Conservation (phyloP, 257 asterid genomes). For the Rauvolfia tetraphylla region DNA sequence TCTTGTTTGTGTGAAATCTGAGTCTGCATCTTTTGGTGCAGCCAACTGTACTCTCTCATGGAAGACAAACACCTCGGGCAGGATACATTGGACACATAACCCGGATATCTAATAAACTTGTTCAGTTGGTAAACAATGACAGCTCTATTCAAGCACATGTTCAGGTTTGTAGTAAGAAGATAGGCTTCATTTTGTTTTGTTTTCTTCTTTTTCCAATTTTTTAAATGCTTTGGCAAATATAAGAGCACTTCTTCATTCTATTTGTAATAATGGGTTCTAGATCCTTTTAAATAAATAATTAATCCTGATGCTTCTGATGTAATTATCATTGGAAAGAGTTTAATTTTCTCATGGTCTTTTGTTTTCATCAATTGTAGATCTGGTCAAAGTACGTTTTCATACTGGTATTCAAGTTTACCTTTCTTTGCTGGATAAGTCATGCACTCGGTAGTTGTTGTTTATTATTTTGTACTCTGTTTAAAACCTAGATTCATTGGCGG, state of each 20-base stretch:
- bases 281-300: background rate
- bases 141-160: constrained; percentile 52
- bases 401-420: background rate
- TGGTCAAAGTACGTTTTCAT: background rate
- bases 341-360: background rate
- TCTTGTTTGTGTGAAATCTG: constrained; percentile 1
- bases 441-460: background rate
- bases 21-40: constrained; percentile 37
- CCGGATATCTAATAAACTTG: constrained; percentile 72
- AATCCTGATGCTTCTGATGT: background rate
- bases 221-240: background rate
- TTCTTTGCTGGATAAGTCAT: background rate
- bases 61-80: constrained; percentile 64
- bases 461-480: background rate
- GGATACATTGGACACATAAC: constrained; percentile 88
- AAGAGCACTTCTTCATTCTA: background rate
- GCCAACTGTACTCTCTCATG: constrained; percentile 72
- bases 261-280: background rate
- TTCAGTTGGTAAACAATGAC: constrained; percentile 59
- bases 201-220: background rate
- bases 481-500: background rate
- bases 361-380: background rate
- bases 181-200: background rate
- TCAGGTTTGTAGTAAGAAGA: constrained; percentile 44
- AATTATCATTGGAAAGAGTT: background rate